These are phyloP conservation scores for Trichoderma parareesei DNA, from an alignment of 495 filamentous ascomycete genomes.

Conservation along the genomic window DNA sequence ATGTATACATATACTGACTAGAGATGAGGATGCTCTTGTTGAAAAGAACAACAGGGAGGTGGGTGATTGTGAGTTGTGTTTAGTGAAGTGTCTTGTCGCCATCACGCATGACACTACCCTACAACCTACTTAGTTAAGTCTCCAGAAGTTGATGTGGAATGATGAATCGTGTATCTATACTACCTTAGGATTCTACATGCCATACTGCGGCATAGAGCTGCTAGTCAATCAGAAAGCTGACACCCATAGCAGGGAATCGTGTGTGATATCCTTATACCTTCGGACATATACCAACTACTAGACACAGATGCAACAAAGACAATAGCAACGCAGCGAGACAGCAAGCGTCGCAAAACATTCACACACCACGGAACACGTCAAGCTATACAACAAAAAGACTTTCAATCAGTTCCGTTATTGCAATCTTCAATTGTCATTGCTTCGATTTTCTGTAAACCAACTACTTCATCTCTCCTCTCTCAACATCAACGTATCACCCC, in stretches of 20 bases:
- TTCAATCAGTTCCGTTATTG: background rate
- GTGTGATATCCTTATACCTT: no score
- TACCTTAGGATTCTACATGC: no score
- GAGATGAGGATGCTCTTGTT: background rate
- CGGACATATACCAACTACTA: no score
- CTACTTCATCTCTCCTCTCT: background rate
- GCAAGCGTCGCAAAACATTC: background rate
- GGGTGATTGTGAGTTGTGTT: background rate
- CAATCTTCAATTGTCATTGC: background rate
- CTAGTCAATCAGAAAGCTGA: no score
- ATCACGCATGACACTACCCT: no score
- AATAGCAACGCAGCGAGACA: no score
- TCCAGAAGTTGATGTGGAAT: no score
- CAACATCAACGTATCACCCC: background rate
- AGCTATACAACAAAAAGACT: background rate
- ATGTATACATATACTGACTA: conserved; percentile 1
- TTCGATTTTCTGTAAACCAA: conserved; percentile 5
- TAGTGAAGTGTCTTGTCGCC: background rate
- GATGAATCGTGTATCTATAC: no score
- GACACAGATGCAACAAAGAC: no score
- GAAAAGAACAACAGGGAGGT: background rate
- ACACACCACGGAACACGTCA: background rate
- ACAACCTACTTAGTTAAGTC: no score
- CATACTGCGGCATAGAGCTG: no score
- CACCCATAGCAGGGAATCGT: no score